Conservation (phyloP, 2,329 filamentous ascomycete species). For the Pseudogymnoascus sp. region DNA sequence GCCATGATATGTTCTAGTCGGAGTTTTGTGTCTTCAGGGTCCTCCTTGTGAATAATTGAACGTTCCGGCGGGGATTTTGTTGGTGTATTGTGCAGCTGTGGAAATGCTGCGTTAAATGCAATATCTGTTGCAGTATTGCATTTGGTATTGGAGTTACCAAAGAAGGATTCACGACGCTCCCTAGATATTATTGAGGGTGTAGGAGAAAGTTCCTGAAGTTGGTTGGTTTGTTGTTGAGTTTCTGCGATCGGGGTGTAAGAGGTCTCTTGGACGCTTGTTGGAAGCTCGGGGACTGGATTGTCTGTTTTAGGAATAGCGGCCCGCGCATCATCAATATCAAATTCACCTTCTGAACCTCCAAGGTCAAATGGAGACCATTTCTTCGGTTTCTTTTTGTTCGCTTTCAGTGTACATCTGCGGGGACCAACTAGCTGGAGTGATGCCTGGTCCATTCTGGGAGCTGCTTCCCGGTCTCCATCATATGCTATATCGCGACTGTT, state of each 20-base stretch:
- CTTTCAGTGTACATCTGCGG: neutral
- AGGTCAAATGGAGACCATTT: slow-evolving; percentile 6
- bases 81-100: neutral
- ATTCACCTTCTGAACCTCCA: neutral
- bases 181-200: neutral
- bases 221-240: neutral
- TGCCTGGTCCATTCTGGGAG: neutral
- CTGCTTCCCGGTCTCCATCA: neutral
- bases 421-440: neutral
- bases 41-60: slow-evolving; percentile 10
- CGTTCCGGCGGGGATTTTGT: neutral
- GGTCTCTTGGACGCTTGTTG: neutral
- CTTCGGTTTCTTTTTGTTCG: neutral
- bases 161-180: neutral
- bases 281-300: neutral
- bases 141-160: neutral
- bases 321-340: neutral
- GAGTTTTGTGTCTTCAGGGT: slow-evolving; percentile 6
- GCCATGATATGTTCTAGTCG: slow-evolving; percentile 8
- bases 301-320: neutral
- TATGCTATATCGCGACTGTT: neutral
- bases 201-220: neutral
- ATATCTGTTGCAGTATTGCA: neutral
- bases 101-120: slow-evolving; percentile 4
- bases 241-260: neutral